Base-by-base conservation (phyloP, 371 early-diverging fungal species). In the Syncephalastrum sp. region DNA sequence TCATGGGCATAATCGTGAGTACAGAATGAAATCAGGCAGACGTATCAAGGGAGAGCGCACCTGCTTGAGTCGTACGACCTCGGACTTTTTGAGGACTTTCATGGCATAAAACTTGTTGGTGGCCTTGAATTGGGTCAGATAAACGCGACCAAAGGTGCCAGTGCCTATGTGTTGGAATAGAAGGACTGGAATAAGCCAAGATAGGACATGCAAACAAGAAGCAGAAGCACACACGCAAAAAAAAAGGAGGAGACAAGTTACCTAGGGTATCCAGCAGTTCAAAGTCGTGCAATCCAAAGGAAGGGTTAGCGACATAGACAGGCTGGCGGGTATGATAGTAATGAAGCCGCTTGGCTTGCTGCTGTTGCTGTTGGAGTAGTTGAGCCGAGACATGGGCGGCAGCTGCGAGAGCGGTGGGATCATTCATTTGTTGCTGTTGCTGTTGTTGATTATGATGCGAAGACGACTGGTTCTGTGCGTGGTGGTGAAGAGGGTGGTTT, bases 81-180 rank as follows among this genome's bases (percentile, higher is more conserved):
- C 93, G 33, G 85, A 71, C 70, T 97, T 97, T 64, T 91, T 91
- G 62, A 97, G 75, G 24, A 94, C 93, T 69, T 97, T 97, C 90
- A 96, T 91, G 4, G 98, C 97, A 72, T 90, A 95, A 79, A 81
- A 96, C 54, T 87, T 79, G 55, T 79, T 73, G 6, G 81, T 77
- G 10, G 61, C 50, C 54, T 76, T 80, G 57, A 81, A 87, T 59
- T 85, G 82, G 45, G 91, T 77, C 42, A 96, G 79, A 67, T 91
- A 91, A 17, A 97, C 94, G 45, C 96, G 27, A 21, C 24, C 50
- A 50, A 27, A 25, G 14, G 17, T 51, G 15, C 38, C 42, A 16
- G 53, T 67, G 68, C 72, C 72, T 17, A 1, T 21, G 0, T 21
- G 21, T 21, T 21, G 21, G 21, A 21, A 21, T 21, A 43, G 17